phyloP scores from a whole-genome alignment of 352 stramenopile genomes.

The Phytophthora cactorum region DNA sequence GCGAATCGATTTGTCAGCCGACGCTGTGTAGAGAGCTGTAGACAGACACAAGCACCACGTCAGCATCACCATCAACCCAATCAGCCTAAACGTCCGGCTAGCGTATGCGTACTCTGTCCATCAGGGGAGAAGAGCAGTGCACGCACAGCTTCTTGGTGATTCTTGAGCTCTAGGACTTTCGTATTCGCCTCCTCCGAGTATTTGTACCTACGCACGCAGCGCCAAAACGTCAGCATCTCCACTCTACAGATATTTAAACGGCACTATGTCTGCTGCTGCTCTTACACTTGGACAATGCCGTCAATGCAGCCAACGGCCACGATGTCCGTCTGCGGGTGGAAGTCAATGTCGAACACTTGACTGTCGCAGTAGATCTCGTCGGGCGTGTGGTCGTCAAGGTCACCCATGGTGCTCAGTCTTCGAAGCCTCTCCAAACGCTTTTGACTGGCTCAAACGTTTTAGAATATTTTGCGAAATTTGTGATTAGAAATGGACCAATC shows the following conservation, averaged over 20 bases:
- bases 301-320: conserved; percentile 78
- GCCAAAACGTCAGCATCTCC: conserved; percentile 4
- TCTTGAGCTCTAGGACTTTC: conserved; percentile 75
- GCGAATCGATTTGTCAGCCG: conserved; percentile 83
- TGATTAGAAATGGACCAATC: conserved; percentile 1
- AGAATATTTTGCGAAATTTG: not conserved
- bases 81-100: not conserved
- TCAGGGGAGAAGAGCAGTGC: conserved; percentile 76
- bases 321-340: conserved; percentile 77
- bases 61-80: conserved; percentile 9
- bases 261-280: not conserved
- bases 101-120: conserved; percentile 63
- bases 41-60: conserved; percentile 10
- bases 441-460: conserved; percentile 24
- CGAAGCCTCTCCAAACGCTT: not conserved
- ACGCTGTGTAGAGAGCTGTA: conserved; percentile 78
- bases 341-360: conserved; percentile 89
- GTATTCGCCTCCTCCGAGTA: conserved; percentile 78
- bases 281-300: conserved; percentile 85
- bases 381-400: conserved; percentile 78
- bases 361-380: conserved; percentile 78
- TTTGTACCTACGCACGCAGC: conserved; percentile 60
- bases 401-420: conserved; percentile 45
- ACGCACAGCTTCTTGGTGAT: conserved; percentile 77
- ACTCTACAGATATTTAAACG: not conserved